These are phyloP conservation scores for Lavandula angustifolia DNA, from an alignment of 257 asterid species.

Conservation along the genomic window DNA sequence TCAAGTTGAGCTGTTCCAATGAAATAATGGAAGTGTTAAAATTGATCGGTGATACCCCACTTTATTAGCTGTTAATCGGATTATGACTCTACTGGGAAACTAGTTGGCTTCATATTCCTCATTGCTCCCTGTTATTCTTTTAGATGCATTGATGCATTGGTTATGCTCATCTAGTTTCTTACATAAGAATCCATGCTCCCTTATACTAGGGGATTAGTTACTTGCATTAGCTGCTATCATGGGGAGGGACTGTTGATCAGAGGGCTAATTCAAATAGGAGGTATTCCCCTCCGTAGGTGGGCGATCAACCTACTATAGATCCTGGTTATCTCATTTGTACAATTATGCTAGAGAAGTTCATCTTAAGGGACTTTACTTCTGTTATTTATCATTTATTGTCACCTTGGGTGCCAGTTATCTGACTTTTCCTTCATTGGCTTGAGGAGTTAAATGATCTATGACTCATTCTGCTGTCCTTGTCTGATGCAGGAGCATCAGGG, in stretches of 20 bases:
- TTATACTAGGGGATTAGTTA: background rate
- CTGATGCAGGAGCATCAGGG: constrained; percentile 74
- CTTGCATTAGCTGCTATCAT: constrained; percentile 1
- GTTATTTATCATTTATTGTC: background rate
- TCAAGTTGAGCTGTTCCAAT: constrained; percentile 13
- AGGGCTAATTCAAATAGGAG: constrained; percentile 7
- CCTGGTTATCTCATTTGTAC: background rate
- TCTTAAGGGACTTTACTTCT: constrained; percentile 6
- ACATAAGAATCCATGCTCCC: background rate
- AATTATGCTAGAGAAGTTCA: background rate
- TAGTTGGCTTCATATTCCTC: background rate
- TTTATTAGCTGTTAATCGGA: background rate
- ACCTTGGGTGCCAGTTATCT: constrained; percentile 1
- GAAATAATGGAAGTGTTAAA: constrained; percentile 1
- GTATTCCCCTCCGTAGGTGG: background rate
- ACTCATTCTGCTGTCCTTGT: constrained; percentile 30
- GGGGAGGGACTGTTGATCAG: background rate
- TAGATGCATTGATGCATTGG: background rate
- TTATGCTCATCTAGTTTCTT: background rate
- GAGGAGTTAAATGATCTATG: constrained; percentile 6
- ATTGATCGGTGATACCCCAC: constrained; percentile 3
- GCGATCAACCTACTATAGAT: no score
- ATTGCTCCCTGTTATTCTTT: background rate
- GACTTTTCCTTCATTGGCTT: constrained; percentile 1
- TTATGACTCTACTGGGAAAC: background rate